These are phyloP conservation scores for Hypericum perforatum DNA, from an alignment of 345 rosid species.

Conservation along the genomic window DNA sequence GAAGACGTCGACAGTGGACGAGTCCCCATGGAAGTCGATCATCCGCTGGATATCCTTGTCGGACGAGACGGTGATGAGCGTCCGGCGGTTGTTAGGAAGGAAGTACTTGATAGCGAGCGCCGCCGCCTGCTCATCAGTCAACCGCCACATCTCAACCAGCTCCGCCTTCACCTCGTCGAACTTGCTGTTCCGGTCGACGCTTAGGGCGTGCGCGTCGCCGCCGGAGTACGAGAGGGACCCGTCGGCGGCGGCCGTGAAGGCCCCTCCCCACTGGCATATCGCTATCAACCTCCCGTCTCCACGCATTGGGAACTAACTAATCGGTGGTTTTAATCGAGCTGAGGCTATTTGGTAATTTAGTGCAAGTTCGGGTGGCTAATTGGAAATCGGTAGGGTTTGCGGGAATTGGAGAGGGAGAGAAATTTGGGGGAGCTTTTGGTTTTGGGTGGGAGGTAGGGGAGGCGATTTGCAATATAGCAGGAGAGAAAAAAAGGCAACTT, in stretches of 20 bases:
- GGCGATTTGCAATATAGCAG: too few relatives aligned
- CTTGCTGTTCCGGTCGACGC: conserved; percentile 9
- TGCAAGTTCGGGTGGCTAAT: neutral
- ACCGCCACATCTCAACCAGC: conserved; percentile 21
- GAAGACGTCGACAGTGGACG: conserved; percentile 15
- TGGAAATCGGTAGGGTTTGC: neutral
- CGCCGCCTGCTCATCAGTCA: neutral
- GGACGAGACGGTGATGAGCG: conserved; percentile 17
- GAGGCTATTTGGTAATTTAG: too few relatives aligned
- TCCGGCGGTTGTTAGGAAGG: conserved; percentile 16
- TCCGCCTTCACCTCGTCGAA: conserved; percentile 15
- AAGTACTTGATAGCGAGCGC: conserved; percentile 15
- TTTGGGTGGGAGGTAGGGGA: neutral
- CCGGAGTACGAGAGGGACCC: conserved; percentile 16
- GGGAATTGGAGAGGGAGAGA: neutral
- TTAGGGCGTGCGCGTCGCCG: conserved; percentile 23
- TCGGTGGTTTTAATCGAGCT: too few relatives aligned
- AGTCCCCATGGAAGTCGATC: conserved; percentile 21
- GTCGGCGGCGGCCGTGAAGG: conserved; percentile 13
- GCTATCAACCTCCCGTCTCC: conserved; percentile 8
- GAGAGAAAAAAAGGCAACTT: neutral
- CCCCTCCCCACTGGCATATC: conserved; percentile 22
- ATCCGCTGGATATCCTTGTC: conserved; percentile 20
- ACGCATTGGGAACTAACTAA: too few relatives aligned
- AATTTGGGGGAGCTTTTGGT: neutral